A percentile compares a stretch with the other conserved stretches of the same genome.
These are phyloP conservation scores for Trichosporon sp. DNA, from an alignment of 1,284 basidiomycete genomes.

Conservation along the genomic window DNA sequence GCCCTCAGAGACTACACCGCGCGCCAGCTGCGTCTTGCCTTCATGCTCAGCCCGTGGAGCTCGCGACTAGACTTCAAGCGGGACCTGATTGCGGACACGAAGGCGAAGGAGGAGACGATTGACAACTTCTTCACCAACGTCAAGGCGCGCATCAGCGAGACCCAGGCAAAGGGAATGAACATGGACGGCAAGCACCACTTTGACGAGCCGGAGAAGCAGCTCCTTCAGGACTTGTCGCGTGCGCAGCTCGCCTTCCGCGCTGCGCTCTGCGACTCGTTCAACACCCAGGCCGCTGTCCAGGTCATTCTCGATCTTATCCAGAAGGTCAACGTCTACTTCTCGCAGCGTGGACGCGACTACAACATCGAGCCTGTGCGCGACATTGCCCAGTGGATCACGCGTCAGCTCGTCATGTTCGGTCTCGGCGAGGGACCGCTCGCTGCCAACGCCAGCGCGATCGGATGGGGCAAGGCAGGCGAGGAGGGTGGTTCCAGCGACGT, in stretches of 20 bases:
- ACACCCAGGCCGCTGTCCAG: constrained; percentile 79
- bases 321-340: constrained; percentile 83
- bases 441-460: constrained; percentile 39
- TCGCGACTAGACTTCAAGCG: constrained; percentile 92
- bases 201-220: constrained; percentile 58
- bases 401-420: constrained; percentile 92
- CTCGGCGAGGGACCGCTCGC: constrained; percentile 66
- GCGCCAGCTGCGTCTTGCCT: constrained; percentile 88
- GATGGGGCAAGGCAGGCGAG: constrained; percentile 50
- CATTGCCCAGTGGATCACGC: constrained; percentile 75
- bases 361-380: constrained; percentile 69
- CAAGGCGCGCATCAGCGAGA: constrained; percentile 63
- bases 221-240: constrained; percentile 61
- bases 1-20: constrained; percentile 81
- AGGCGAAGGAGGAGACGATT: constrained; percentile 74
- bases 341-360: constrained; percentile 41
- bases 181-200: constrained; percentile 52
- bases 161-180: constrained; percentile 33
- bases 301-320: constrained; percentile 76
- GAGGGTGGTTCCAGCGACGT: constrained; percentile 54
- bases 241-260: constrained; percentile 74
- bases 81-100: constrained; percentile 76
- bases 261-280: constrained; percentile 97
- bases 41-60: constrained; percentile 88
- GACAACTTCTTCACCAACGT: constrained; percentile 93